These are phyloP conservation scores for Acacia acuminata DNA, from an alignment of 306 rosid genomes.

Conservation along the genomic window DNA sequence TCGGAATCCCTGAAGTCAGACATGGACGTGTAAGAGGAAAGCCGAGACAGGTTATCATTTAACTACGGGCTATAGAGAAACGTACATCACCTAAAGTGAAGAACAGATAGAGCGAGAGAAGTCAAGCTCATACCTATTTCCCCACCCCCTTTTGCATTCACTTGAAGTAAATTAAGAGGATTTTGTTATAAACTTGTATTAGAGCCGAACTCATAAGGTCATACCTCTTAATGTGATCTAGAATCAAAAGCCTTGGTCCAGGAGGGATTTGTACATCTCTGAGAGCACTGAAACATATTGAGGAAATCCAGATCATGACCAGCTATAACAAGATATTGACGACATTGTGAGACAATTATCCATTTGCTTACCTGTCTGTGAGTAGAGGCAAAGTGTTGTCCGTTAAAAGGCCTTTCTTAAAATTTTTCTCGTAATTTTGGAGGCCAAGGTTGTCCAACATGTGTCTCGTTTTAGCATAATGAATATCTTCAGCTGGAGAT, in stretches of 20 bases:
- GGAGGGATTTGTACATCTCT: slow-evolving; percentile 95
- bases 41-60: neutral
- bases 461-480: slow-evolving; percentile 69
- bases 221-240: slow-evolving; percentile 88
- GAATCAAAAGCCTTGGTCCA: slow-evolving; percentile 93
- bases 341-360: slow-evolving; percentile 13
- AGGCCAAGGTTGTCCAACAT: slow-evolving; percentile 92
- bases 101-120: neutral
- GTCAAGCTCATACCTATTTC: neutral
- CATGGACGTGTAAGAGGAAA: slow-evolving; percentile 22
- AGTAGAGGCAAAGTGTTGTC: slow-evolving; percentile 89
- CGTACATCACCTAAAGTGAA: neutral
- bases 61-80: neutral
- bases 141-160: too few relatives aligned
- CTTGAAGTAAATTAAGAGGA: neutral
- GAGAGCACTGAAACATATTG: slow-evolving; percentile 74
- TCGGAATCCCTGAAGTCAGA: slow-evolving; percentile 68
- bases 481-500: slow-evolving; percentile 70
- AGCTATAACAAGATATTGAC: neutral
- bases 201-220: slow-evolving; percentile 10
- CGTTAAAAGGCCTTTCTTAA: slow-evolving; percentile 81
- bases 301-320: slow-evolving; percentile 3
- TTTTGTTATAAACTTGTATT: neutral
- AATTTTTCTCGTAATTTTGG: slow-evolving; percentile 80
- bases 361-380: slow-evolving; percentile 74